Evolutionary conservation across 2,329 filamentous ascomycete genomes (phyloP), one percentile per base, ranked within the genome.

Genomic region (Alternaria dauci): DNA sequence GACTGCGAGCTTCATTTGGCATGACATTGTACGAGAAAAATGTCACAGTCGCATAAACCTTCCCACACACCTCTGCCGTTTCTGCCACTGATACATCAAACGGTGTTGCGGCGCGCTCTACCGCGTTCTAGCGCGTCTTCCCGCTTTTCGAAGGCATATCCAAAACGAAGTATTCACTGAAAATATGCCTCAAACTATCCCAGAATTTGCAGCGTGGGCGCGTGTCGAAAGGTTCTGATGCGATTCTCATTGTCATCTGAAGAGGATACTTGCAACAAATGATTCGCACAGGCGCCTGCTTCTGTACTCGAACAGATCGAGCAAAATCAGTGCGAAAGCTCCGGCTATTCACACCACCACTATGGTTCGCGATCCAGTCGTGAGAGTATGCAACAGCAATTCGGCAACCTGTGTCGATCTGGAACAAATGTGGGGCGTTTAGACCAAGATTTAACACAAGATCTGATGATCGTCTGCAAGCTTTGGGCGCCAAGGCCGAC

Each of bases 401-500:
- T 36, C 20, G 44, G 28, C 52, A 30, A 51, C n/a, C 43, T 39
- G 43, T 56, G 47, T 26, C 36, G 52, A 46, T 57, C 39, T 38
- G 36, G 38, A 39, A 50, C 36, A 52, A 43, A 34, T 50, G 58
- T 55, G 50, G 61, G 46, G 18, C 52, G 38, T 50, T 55, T 52
- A n/a, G 52, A 61, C 60, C 53, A 64, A 60, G 51, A 51, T 64
- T 66, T 50, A 52, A 62, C 39, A 65, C 64, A 72, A 70, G 65
- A 61, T 54, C 56, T 59, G 58, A 58, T 52, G 65, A 69, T 70
- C 61, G 58, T 56, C 41, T 41, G 53, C 56, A 73, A 72, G 70
- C 68, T 67, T 73, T 52, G 59, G 23, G 46, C 55, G 73, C 71
- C 71, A 75, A 75, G 74, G 58, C 61, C 36, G 26, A 54, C 70